Base-by-base conservation (phyloP, 2,329 filamentous ascomycete genomes). In the Botrytis elliptica region DNA sequence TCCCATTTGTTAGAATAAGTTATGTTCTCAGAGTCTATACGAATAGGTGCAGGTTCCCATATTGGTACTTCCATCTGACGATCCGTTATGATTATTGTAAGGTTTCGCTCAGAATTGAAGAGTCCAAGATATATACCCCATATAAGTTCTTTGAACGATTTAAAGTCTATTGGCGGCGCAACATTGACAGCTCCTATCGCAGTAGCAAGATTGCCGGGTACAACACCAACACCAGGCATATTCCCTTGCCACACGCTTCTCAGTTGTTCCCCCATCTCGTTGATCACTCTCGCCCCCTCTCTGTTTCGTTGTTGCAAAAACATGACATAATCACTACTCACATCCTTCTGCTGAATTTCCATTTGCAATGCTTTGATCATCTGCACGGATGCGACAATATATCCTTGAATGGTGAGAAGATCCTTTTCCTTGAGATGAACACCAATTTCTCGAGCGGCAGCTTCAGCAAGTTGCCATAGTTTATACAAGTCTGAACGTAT, bases 271-370 rank as follows among this genome's bases (percentile, higher is more conserved):
- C 66, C 59, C 72, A 73, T 64, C 44, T 70, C 63, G 46, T 44
- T 70, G 25, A 73, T 71, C 1, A 73, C n/a, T 9, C 66, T 55
- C 8, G 66, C 72, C 2, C 66, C 72, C 14, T 64, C 66, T 22
- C 72, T 57, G 40, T 64, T 73, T 42, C 59, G 46, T 29, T 73
- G 66, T 29, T 73, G 72, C 22, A 73, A 57, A 44, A 64, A 73
- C 52, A 70, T 60, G 10, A 73, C 72, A 71, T 70, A 73, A n/a
- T 70, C 72, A 64, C 29, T 70, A n/a, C 66, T 70, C 16, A 73
- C 66, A 29, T 73, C 66, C 14, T 55, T 70, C 36, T 71, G 65
- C 38, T 64, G 44, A 33, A 73, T 52, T 9, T 73, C 66, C 4
- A 57, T 29, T 14, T 60, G 55, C 14, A 73, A 22, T n/a, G 57